A percentile compares a stretch with the other conserved stretches of the same genome.
These are phyloP conservation scores for Kandelia obovata DNA, from an alignment of 345 rosid species.

Conservation along the genomic window DNA sequence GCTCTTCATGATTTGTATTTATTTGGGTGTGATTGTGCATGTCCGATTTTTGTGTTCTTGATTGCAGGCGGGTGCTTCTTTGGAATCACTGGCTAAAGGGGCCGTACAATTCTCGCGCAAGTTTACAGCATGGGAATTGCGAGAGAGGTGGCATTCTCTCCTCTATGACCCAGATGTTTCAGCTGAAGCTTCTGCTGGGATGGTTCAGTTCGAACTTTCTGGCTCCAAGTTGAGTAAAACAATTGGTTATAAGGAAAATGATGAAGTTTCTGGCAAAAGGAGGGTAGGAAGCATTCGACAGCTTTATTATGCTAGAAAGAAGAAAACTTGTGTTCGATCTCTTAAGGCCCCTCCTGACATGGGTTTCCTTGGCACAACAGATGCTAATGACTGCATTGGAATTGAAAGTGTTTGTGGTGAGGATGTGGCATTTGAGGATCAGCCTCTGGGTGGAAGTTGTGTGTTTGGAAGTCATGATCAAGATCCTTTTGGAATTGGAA, in stretches of 20 bases:
- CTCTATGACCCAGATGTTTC: slow-evolving; percentile 81
- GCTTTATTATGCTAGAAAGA: slow-evolving; percentile 13
- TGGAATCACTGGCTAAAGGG: slow-evolving; percentile 95
- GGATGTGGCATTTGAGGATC: not conserved
- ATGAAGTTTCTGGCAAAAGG: slow-evolving; percentile 50
- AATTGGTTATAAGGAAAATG: slow-evolving; percentile 49
- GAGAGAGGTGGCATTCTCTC: slow-evolving; percentile 80
- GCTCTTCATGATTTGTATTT: too few species aligned
- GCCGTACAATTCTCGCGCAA: slow-evolving; percentile 80
- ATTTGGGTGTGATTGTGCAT: too few species aligned
- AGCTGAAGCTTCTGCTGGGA: slow-evolving; percentile 64
- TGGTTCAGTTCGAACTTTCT: slow-evolving; percentile 56
- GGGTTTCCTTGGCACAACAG: not conserved
- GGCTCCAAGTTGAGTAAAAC: slow-evolving; percentile 39
- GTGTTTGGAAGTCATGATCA: slow-evolving; percentile 6
- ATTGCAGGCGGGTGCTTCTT: slow-evolving; percentile 84
- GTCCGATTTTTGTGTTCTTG: not conserved
- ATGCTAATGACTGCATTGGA: not conserved
- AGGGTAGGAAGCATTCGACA: slow-evolving; percentile 46
- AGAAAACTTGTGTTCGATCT: slow-evolving; percentile 5
- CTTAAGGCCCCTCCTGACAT: not conserved
- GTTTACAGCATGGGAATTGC: slow-evolving; percentile 62
- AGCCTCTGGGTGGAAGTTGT: not conserved
- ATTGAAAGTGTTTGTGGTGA: slow-evolving; percentile 3
- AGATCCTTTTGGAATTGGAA: slow-evolving; percentile 4